Conservation (phyloP, 345 rosid genomes). For the Eucalyptus pauciflora region DNA sequence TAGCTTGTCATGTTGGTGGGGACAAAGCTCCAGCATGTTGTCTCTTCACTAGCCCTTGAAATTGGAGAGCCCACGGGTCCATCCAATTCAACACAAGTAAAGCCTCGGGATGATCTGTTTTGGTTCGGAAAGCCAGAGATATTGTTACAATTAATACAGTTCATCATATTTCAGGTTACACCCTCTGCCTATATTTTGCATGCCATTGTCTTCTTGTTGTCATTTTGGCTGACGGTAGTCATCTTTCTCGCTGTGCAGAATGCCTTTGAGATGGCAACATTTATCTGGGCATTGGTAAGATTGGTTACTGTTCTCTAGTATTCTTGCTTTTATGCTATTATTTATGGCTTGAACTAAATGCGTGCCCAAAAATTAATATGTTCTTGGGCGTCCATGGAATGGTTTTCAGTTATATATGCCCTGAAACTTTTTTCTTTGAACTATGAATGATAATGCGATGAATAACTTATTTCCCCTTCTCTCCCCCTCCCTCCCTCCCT, state of each 20-base stretch:
- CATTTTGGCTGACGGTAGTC: not conserved
- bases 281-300: conserved; percentile 90
- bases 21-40: conserved; percentile 88
- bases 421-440: not conserved
- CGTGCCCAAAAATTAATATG: not conserved
- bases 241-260: conserved; percentile 38
- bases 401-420: not conserved
- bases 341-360: not conserved
- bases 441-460: not conserved
- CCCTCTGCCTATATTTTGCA: not conserved
- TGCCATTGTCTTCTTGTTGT: not conserved
- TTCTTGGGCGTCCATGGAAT: not conserved
- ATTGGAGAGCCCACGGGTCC: conserved; percentile 64
- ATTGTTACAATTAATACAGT: conserved; percentile 58
- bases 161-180: conserved; percentile 77
- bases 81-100: conserved; percentile 56
- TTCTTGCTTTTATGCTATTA: not conserved
- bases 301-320: not conserved
- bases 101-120: conserved; percentile 83
- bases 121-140: conserved; percentile 96
- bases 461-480: not conserved
- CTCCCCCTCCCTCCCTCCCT: not conserved
- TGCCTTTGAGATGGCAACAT: conserved; percentile 97
- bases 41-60: conserved; percentile 81
- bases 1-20: conserved; percentile 91